Conservation (phyloP, 345 rosid species). For the Corchorus capsularis region DNA sequence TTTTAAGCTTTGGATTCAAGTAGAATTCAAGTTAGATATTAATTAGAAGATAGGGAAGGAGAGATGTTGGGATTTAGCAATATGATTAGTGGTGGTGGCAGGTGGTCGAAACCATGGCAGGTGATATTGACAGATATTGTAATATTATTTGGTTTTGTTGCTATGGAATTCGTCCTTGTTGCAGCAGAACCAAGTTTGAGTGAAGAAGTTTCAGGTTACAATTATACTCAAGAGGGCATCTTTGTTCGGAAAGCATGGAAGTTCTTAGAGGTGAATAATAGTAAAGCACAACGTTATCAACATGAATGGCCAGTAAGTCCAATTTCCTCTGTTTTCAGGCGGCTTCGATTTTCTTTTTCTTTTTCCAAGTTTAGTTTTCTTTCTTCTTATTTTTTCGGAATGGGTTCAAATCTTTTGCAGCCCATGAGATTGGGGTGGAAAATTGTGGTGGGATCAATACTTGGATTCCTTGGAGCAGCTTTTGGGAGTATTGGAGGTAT, state of each 20-base stretch:
- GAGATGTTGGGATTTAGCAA: not conserved
- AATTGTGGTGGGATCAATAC: constrained; percentile 40
- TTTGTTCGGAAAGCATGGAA: constrained; percentile 5
- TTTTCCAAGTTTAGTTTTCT: not conserved
- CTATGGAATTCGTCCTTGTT: constrained; percentile 18
- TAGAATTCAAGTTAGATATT: not conserved
- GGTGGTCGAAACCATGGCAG: constrained; percentile 13
- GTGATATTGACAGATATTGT: not conserved
- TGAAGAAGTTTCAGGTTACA: constrained; percentile 10
- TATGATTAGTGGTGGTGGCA: not conserved
- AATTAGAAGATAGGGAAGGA: not conserved
- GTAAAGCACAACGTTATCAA: constrained; percentile 16
- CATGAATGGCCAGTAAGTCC: constrained; percentile 46
- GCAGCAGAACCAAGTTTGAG: constrained; percentile 23
- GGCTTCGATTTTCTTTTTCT: no score
- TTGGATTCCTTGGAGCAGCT: constrained; percentile 56
- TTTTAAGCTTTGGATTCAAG: not conserved
- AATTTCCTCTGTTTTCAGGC: not conserved
- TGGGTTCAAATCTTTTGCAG: constrained; percentile 12
- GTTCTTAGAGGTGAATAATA: constrained; percentile 14
- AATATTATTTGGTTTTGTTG: constrained; percentile 21
- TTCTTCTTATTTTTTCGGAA: no score
- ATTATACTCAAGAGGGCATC: not conserved
- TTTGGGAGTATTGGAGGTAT: constrained; percentile 60
- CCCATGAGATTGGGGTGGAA: constrained; percentile 42